Conservation (phyloP, 83 land plant genomes). For the Isoetes engelmannii region DNA sequence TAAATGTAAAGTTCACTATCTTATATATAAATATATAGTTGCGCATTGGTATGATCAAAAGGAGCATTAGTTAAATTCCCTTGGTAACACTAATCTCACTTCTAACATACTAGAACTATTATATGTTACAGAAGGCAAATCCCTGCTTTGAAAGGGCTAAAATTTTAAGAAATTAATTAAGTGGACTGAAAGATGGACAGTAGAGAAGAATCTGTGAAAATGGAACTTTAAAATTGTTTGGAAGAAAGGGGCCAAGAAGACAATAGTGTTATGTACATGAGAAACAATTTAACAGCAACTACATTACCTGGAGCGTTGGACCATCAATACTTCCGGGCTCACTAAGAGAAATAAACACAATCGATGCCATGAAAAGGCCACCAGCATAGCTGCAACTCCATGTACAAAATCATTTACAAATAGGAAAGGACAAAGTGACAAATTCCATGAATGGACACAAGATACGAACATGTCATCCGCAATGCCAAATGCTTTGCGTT, state of each 20-base stretch:
- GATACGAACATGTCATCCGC: conserved; percentile 83
- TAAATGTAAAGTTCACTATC: no score
- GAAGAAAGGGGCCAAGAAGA: background rate
- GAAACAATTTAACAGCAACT: background rate
- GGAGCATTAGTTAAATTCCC: no score
- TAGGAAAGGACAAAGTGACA: conserved; percentile 4
- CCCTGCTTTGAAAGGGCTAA: no score
- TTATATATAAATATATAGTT: no score
- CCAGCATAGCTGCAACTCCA: conserved; percentile 68
- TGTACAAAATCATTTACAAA: background rate
- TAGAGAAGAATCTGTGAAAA: no score
- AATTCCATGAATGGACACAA: background rate
- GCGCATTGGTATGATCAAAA: no score
- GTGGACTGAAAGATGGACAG: no score
- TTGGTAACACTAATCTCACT: no score
- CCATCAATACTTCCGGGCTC: conserved; percentile 73
- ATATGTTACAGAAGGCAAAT: no score
- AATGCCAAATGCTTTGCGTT: conserved; percentile 78
- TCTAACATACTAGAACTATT: no score
- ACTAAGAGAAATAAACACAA: conserved; percentile 86
- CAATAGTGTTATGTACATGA: conserved; percentile 1
- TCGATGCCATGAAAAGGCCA: conserved; percentile 84
- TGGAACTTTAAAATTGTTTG: no score
- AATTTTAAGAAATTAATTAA: no score
- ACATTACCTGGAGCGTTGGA: conserved; percentile 71